Percentiles rank a stretch among this genome's conserved stretches.
Evolutionary conservation across 331 rosid species (phyloP).

Genomic region (Rhamnella rubrinervis): DNA sequence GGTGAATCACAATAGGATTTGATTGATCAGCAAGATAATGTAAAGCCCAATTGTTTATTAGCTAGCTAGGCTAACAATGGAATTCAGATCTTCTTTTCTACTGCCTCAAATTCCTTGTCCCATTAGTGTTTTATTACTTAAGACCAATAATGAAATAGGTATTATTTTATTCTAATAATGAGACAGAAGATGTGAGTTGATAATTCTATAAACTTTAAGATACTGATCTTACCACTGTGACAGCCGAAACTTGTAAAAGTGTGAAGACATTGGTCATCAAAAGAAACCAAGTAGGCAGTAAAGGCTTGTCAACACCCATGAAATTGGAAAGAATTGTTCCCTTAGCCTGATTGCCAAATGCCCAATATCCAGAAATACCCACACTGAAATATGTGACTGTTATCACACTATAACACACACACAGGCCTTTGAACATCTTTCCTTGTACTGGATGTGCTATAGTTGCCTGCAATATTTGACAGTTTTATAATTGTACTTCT

Average conservation of each 20-base stretch:
- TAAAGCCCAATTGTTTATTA: too few relatives aligned
- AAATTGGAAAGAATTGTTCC: constrained; percentile 56
- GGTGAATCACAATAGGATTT: too few relatives aligned
- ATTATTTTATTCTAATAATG: too few relatives aligned
- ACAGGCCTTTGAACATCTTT: constrained; percentile 80
- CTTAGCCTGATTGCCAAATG: constrained; percentile 64
- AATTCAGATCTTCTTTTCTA: too few relatives aligned
- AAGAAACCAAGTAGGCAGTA: constrained; percentile 73
- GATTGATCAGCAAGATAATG: too few relatives aligned
- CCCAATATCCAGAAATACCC: constrained; percentile 85
- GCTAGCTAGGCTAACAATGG: too few relatives aligned
- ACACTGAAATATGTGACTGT: constrained; percentile 50
- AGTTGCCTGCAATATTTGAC: constrained; percentile 60
- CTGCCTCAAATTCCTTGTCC: too few relatives aligned
- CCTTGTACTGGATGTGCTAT: constrained; percentile 77
- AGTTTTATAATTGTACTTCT: background rate
- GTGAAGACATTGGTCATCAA: constrained; percentile 57
- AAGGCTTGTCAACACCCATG: constrained; percentile 28
- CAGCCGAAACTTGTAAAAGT: constrained; percentile 62
- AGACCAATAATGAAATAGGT: too few relatives aligned
- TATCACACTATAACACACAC: constrained; percentile 65
- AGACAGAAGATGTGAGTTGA: too few relatives aligned
- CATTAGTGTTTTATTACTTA: too few relatives aligned
- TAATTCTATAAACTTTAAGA: background rate
- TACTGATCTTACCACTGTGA: constrained; percentile 51